Evolutionary conservation across 495 filamentous ascomycete species (phyloP), one percentile per base, ranked within the genome.

Genomic region (Rhypophila decipiens): DNA sequence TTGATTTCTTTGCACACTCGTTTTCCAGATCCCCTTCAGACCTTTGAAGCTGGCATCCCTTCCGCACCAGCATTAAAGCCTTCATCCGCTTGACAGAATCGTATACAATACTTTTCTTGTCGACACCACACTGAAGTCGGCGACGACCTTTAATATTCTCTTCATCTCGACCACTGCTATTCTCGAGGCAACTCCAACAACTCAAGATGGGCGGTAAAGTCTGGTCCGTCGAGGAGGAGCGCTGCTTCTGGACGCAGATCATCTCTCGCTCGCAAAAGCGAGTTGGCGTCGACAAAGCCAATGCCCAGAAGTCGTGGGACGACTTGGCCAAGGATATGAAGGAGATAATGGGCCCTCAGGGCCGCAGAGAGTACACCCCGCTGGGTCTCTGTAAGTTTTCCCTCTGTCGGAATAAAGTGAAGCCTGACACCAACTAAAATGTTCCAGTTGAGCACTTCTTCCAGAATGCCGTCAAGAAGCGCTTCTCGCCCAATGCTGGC

Each of bases 381-480:
- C 58, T 60, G 2, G 55, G 67, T 49, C 48, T 73, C 17, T 70
- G 71, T 72, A 47, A 67, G 67, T 51, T 5, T 12, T n/a, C n/a
- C n/a, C n/a, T n/a, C n/a, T n/a, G n/a, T n/a, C n/a, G n/a, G n/a
- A n/a, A n/a, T n/a, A n/a, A n/a, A n/a, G n/a, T n/a, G n/a, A n/a
- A n/a, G n/a, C n/a, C n/a, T 18, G 29, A 27, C 12, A 43, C 15
- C 22, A 43, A 18, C 13, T 66, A 35, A 66, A 46, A 17, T 3
- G 41, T 37, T 29, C n/a, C 15, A 74, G 71, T 67, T 33, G 71
- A 74, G 54, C 71, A 74, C 44, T 73, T 61, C 40, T 73, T 65
- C 47, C 65, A 69, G 50, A 74, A 72, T 24, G 49, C 59, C 1
- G 56, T 58, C 13, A 60, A 50, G 1, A 39, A 53, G 2, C 55